A percentile compares a stretch with the other conserved stretches of the same genome.
Evolutionary conservation across 2,329 filamentous ascomycete genomes (phyloP).

Genomic region (Pseudocercospora fijiensis): DNA sequence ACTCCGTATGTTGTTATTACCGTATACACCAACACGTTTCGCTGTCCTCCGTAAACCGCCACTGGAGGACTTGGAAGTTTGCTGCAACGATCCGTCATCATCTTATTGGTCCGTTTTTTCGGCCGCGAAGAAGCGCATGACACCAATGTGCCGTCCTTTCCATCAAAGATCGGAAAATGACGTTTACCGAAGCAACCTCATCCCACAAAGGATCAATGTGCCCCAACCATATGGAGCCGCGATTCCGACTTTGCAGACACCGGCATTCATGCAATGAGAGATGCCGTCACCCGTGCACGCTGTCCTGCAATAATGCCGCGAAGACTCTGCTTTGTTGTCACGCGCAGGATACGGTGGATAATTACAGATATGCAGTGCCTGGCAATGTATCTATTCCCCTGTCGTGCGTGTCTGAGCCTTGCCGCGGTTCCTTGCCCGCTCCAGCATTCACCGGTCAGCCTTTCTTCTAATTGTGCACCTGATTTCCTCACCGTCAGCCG

Average conservation of each 20-base stretch:
- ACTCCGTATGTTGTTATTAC: no score
- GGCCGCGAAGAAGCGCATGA: background rate
- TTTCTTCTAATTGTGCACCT: conserved; percentile 31
- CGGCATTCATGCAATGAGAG: background rate
- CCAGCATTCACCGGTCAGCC: conserved; percentile 21
- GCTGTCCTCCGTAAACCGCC: background rate
- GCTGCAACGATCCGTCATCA: background rate
- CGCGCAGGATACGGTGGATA: background rate
- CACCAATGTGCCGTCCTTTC: background rate
- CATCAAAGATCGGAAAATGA: background rate
- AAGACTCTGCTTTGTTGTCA: background rate
- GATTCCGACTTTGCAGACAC: background rate
- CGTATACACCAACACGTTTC: background rate
- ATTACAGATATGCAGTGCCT: background rate
- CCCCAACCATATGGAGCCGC: background rate
- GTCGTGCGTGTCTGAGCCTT: conserved; percentile 3
- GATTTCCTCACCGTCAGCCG: conserved; percentile 10
- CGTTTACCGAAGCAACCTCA: background rate
- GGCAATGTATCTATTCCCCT: conserved; percentile 4
- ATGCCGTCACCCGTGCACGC: background rate
- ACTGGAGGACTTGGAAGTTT: background rate
- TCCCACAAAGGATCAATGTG: background rate
- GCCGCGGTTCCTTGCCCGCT: conserved; percentile 7
- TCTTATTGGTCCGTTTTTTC: background rate
- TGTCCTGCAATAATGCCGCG: background rate